Evolutionary conservation across 176 grass and related monocot genomes (phyloP).

Genomic region (Leersia perrieri): DNA sequence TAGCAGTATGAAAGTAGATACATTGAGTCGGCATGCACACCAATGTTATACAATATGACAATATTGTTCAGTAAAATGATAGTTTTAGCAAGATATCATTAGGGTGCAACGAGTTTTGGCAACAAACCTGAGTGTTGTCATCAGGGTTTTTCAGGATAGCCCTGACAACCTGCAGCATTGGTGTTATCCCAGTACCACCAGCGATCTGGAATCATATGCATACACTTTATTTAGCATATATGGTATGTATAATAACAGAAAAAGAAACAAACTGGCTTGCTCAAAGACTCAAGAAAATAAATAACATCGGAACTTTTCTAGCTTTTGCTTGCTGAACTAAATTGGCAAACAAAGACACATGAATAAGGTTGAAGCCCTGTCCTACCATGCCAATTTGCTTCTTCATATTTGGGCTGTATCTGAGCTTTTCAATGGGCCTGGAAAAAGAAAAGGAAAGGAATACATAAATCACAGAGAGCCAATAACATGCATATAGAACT

Average conservation of each 20-base stretch:
- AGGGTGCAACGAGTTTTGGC: conserved; percentile 8
- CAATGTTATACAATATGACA: not conserved
- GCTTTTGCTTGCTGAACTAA: not conserved
- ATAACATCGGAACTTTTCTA: conserved; percentile 1
- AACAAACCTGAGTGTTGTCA: conserved; percentile 83
- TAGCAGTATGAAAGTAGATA: not conserved
- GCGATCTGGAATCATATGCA: conserved; percentile 61
- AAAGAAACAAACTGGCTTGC: not conserved
- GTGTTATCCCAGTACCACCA: conserved; percentile 91
- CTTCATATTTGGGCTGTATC: conserved; percentile 98
- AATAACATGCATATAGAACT: not conserved
- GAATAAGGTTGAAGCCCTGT: not conserved
- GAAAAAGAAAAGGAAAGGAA: conserved; percentile 38
- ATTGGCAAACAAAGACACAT: not conserved
- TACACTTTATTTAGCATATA: conserved; percentile 7
- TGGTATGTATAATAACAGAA: not conserved
- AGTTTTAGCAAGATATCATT: not conserved
- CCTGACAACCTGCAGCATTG: conserved; percentile 96
- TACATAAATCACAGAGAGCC: conserved; percentile 13
- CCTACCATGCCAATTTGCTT: conserved; percentile 97
- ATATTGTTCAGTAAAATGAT: conserved; percentile 12
- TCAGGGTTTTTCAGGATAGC: conserved; percentile 95
- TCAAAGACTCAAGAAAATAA: not conserved
- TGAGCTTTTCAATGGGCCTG: conserved; percentile 97
- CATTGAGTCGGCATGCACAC: not conserved